Evolutionary conservation across 306 rosid genomes (phyloP).

Genomic region (Prunus fruticosa): DNA sequence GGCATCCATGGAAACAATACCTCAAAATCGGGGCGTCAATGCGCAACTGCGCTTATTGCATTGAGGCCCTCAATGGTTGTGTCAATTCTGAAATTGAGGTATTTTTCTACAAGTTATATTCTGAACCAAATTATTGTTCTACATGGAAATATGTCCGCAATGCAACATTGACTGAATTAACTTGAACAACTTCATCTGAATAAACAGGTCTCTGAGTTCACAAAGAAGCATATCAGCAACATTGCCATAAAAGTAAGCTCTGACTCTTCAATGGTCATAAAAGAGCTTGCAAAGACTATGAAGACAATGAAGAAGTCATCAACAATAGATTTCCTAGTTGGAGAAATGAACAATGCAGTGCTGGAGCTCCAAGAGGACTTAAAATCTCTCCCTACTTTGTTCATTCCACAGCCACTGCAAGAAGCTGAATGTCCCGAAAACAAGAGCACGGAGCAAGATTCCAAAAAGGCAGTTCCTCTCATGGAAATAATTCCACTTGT

Average conservation of each 20-base stretch:
- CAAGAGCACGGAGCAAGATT: neutral
- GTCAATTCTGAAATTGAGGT: slow-evolving; percentile 60
- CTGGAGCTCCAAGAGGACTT: slow-evolving; percentile 49
- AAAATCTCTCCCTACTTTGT: slow-evolving; percentile 37
- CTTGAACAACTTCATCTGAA: neutral
- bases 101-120: neutral
- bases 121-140: too few species aligned
- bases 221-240: slow-evolving; percentile 45
- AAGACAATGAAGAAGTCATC: slow-evolving; percentile 68
- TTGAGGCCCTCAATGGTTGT: slow-evolving; percentile 78
- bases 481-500: slow-evolving; percentile 60
- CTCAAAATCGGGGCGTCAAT: slow-evolving; percentile 65
- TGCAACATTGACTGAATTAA: neutral
- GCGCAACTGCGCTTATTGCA: slow-evolving; percentile 73
- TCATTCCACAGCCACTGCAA: slow-evolving; percentile 3
- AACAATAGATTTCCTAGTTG: slow-evolving; percentile 32
- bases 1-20: slow-evolving; percentile 89
- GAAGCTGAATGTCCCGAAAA: slow-evolving; percentile 17
- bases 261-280: slow-evolving; percentile 42
- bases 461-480: slow-evolving; percentile 23
- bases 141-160: neutral
- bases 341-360: slow-evolving; percentile 55
- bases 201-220: slow-evolving; percentile 42
- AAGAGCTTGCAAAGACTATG: slow-evolving; percentile 48
- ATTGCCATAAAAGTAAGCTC: slow-evolving; percentile 43